Evolutionary conservation across 2,329 filamentous ascomycete species (phyloP), one percentile per base, ranked within the genome.

Genomic region (Fusarium paranaense): DNA sequence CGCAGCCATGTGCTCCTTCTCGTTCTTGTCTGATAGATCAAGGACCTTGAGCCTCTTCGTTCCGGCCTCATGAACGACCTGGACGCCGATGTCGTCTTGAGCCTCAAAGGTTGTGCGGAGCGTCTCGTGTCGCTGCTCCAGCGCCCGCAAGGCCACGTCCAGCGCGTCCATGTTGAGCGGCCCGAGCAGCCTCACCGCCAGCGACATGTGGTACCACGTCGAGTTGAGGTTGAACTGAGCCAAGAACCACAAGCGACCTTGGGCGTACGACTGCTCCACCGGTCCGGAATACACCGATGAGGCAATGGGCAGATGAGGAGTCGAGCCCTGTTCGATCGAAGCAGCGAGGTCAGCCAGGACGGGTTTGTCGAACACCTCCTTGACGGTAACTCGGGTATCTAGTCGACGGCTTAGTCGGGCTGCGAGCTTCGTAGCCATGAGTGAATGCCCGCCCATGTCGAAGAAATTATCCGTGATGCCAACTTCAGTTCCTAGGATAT

Each of bases 191-290:
- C 57, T 42, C 14, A 60, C 20, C 13, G 57, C 35, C 14, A 38
- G 42, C 13, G 57, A 37, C 35, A 60, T 60, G 35, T 42, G 14
- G 22, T 60, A 60, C 57, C 57, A 60, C 18, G 57, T 60, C 6
- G 30, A 30, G 10, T 22, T 37, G 6, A 20, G 33, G 20, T 60
- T 27, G 7, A 60, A 22, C 37, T 60, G 57, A 7, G 40, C 57
- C n/a, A 42, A n/a, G 57, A 60, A 60, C 57, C 57, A 60, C 32
- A 32, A 32, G 32, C 52, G 10, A 6, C 30, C 25, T 3, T 59
- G 54, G 16, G 69, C 30, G 47, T 4, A 79, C 66, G 7, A 77
- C 77, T 9, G 69, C 70, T 50, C 76, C 78, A 2, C 78, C 72
- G 40, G 75, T 32, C 32, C 32, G 32, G 32, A 32, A 32, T 32